Percentiles rank a stretch among this genome's conserved stretches.
These are phyloP conservation scores for Zalaria obscura DNA, from an alignment of 2,329 filamentous ascomycete genomes.

Conservation along the genomic window DNA sequence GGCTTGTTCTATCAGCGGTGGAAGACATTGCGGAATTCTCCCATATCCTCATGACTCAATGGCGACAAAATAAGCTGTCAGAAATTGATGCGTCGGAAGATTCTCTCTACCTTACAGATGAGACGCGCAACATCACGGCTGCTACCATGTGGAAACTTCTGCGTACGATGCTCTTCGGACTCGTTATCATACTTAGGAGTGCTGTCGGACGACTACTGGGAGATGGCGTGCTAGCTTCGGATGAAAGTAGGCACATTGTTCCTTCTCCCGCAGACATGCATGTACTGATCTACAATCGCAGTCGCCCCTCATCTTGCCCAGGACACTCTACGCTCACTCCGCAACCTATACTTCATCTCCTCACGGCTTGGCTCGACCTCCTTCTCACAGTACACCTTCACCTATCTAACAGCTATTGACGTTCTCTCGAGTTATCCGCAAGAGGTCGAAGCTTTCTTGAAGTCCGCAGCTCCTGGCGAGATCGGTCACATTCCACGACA, in stretches of 20 bases:
- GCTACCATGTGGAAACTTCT: conserved; percentile 63
- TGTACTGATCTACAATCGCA: conserved; percentile 7
- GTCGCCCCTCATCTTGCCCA: conserved; percentile 53
- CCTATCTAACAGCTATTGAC: conserved; percentile 70
- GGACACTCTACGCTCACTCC: conserved; percentile 58
- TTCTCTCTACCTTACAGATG: conserved; percentile 43
- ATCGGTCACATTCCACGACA: conserved; percentile 44
- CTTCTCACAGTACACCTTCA: conserved; percentile 76
- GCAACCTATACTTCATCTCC: conserved; percentile 71
- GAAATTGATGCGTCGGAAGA: conserved; percentile 58
- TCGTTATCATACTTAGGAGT: conserved; percentile 60
- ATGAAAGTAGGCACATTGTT: conserved; percentile 28
- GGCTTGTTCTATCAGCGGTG: conserved; percentile 37
- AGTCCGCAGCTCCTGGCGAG: conserved; percentile 43
- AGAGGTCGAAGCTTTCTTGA: conserved; percentile 52
- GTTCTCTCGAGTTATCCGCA: conserved; percentile 58
- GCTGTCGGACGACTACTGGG: conserved; percentile 52
- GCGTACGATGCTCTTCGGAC: conserved; percentile 60
- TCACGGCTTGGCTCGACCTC: conserved; percentile 55
- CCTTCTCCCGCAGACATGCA: no score
- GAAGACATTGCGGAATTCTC: conserved; percentile 56
- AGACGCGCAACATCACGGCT: conserved; percentile 52
- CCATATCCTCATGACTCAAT: conserved; percentile 51
- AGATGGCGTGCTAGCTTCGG: conserved; percentile 39
- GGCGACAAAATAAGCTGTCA: conserved; percentile 62